Evolutionary conservation across 1,284 basidiomycete species (phyloP).

Genomic region (Cronartium ribicola): DNA sequence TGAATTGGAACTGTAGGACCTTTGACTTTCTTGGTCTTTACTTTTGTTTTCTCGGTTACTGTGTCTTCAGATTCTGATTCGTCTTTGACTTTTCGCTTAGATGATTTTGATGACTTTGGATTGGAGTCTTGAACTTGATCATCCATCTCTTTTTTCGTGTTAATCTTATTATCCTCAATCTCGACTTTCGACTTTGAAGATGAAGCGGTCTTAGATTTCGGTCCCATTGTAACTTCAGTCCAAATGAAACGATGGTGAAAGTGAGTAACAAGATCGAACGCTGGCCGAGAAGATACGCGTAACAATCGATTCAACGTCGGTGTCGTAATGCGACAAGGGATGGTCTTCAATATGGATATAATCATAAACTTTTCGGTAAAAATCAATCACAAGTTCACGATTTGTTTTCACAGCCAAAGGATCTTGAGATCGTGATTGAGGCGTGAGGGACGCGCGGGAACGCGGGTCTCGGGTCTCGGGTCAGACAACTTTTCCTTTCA

Average conservation of each 20-base stretch:
- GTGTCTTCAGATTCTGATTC: neutral
- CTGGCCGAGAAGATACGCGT: no score
- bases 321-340: no score
- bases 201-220: neutral
- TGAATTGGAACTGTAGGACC: conserved; percentile 20
- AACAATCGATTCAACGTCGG: no score
- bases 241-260: neutral
- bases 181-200: neutral
- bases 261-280: no score
- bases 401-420: no score
- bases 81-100: conserved; percentile 4
- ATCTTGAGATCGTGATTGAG: no score
- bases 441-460: no score
- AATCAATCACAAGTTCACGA: no score
- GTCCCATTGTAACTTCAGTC: neutral
- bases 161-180: neutral
- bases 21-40: conserved; percentile 30
- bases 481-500: no score
- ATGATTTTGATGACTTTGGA: neutral
- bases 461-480: no score
- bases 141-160: neutral
- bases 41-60: neutral
- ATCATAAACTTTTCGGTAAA: no score
- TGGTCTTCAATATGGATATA: no score
- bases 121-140: neutral